Percentiles rank a stretch among this genome's conserved stretches.
These are phyloP conservation scores for Tolypocladium ovalisporum DNA, from an alignment of 2,329 filamentous ascomycete species.

Conservation along the genomic window DNA sequence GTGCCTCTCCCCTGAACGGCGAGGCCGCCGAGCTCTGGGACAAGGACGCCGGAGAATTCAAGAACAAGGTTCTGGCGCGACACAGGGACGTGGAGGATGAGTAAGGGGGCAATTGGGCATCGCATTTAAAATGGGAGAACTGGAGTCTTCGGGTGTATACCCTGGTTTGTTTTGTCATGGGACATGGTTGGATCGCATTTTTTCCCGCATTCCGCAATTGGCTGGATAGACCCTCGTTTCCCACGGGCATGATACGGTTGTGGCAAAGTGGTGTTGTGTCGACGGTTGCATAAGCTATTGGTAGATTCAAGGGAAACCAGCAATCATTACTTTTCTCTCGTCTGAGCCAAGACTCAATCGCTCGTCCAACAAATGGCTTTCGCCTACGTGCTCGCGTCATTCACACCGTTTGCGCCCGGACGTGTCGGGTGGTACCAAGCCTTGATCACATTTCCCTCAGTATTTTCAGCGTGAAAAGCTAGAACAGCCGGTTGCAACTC, in stretches of 20 bases:
- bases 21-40: constrained; percentile 97
- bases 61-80: constrained; percentile 57
- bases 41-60: constrained; percentile 75
- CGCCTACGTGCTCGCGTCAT: neutral
- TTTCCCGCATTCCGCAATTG: constrained; percentile 8
- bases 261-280: neutral
- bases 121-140: constrained; percentile 22
- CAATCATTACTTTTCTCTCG: constrained; percentile 1
- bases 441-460: constrained; percentile 24
- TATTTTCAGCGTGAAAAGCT: constrained; percentile 29
- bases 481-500: constrained; percentile 35
- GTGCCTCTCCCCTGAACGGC: constrained; percentile 86
- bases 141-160: constrained; percentile 29
- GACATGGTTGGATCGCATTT: constrained; percentile 21
- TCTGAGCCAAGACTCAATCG: neutral
- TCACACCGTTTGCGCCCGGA: neutral
- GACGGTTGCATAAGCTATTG: constrained; percentile 4
- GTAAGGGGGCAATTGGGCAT: constrained; percentile 17
- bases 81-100: constrained; percentile 57
- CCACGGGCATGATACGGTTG: constrained; percentile 1
- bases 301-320: neutral
- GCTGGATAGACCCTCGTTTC: constrained; percentile 3
- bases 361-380: neutral
- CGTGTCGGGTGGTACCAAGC: constrained; percentile 9
- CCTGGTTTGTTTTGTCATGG: constrained; percentile 17